A percentile compares a stretch with the other conserved stretches of the same genome.
phyloP scores from a whole-genome alignment of 805 yeast genomes.

The Maudiozyma pseudohumilis region DNA sequence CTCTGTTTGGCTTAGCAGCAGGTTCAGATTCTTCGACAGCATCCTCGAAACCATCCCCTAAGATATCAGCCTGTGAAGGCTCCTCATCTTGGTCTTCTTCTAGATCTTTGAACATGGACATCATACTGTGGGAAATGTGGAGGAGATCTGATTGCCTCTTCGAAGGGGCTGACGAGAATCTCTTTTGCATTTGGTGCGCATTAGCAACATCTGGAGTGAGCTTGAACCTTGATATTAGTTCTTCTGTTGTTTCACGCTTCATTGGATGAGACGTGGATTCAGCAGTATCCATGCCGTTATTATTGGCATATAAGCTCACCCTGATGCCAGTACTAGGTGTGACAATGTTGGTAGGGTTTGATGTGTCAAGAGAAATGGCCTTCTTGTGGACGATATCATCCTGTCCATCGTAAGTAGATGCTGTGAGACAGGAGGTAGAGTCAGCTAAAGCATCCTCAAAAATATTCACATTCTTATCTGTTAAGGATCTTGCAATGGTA shows the following conservation, averaged over 20 bases:
- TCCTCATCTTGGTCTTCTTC: slow-evolving; percentile 16
- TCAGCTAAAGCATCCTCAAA: slow-evolving; percentile 26
- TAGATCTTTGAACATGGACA: slow-evolving; percentile 27
- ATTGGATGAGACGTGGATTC: slow-evolving; percentile 6
- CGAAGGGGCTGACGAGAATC: slow-evolving; percentile 11
- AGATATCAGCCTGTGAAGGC: slow-evolving; percentile 3
- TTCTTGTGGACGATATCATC: slow-evolving; percentile 21
- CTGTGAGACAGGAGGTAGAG: slow-evolving; percentile 15
- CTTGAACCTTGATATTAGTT: slow-evolving; percentile 25
- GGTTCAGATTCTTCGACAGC: not conserved
- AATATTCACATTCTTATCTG: slow-evolving; percentile 11
- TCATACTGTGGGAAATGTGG: slow-evolving; percentile 16
- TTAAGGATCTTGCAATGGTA: not conserved
- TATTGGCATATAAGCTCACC: slow-evolving; percentile 24
- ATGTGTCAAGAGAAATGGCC: slow-evolving; percentile 27
- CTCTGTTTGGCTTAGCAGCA: slow-evolving; percentile 15
- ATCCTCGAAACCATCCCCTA: not conserved
- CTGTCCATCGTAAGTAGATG: slow-evolving; percentile 15
- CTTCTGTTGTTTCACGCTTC: slow-evolving; percentile 28
- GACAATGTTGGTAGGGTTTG: slow-evolving; percentile 22
- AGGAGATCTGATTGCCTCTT: slow-evolving; percentile 7
- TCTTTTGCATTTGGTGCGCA: slow-evolving; percentile 12
- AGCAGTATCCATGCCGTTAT: slow-evolving; percentile 8
- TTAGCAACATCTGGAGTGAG: slow-evolving; percentile 21
- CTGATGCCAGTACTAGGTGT: slow-evolving; percentile 27